Evolutionary conservation across 78 protist species (phyloP).

Genomic region (Acrasis kona): DNA sequence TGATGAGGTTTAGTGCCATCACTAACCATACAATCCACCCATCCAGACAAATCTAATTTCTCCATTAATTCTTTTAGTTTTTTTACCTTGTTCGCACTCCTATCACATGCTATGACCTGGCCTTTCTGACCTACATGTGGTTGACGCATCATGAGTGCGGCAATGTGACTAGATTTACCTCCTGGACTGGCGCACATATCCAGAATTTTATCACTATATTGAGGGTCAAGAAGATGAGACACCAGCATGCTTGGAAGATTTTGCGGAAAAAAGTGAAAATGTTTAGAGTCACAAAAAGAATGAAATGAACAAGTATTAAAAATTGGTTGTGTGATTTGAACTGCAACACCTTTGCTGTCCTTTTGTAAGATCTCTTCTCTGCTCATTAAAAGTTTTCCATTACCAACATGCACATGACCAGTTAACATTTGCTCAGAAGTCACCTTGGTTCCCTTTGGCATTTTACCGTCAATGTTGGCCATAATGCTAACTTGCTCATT

Average conservation of each 20-base stretch:
- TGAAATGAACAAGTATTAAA: neutral
- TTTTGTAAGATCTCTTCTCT: neutral
- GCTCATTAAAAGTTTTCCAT: neutral
- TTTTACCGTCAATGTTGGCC: neutral
- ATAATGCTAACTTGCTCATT: neutral
- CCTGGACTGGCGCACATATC: conserved; percentile 46
- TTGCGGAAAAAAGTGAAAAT: neutral
- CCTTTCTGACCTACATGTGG: neutral
- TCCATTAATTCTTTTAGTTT: neutral
- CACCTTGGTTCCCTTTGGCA: neutral
- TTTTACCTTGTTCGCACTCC: neutral
- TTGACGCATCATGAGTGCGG: neutral
- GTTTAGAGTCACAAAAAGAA: neutral
- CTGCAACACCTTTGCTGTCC: neutral
- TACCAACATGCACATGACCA: neutral
- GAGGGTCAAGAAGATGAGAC: conserved; percentile 10
- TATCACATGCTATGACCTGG: conserved; percentile 10
- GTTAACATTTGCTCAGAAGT: neutral
- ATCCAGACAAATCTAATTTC: neutral
- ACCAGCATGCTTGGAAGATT: neutral
- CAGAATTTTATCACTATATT: neutral
- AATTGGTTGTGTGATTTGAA: neutral
- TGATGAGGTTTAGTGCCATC: conserved; percentile 4
- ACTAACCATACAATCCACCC: neutral
- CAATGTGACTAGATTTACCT: conserved; percentile 19